Percentiles rank a stretch among this genome's conserved stretches.
These are phyloP conservation scores for Puccinellia tenuiflora DNA, from an alignment of 176 grass and related monocot species.

Conservation along the genomic window DNA sequence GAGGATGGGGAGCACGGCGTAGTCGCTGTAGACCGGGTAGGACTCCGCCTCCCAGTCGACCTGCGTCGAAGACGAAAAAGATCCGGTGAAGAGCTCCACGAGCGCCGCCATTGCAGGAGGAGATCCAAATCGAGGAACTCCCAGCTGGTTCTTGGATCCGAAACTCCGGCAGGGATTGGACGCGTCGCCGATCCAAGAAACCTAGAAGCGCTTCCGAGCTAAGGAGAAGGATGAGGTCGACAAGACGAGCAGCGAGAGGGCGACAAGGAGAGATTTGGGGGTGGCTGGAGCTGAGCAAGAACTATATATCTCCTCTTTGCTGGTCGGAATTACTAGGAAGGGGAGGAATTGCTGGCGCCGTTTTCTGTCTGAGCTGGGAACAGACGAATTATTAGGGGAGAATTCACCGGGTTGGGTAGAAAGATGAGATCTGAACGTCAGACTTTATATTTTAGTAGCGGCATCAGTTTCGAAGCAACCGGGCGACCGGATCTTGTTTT, in stretches of 20 bases:
- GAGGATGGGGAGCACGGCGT: conserved; percentile 67
- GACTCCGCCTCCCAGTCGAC: conserved; percentile 76
- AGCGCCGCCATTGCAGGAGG: conserved; percentile 49
- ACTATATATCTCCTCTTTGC: not conserved
- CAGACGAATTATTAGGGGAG: conserved; percentile 9
- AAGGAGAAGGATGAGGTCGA: conserved; percentile 14
- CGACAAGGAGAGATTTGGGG: conserved; percentile 8
- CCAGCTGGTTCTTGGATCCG: conserved; percentile 1
- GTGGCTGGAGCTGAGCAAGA: not conserved
- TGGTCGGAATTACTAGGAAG: not conserved
- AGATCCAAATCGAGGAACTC: conserved; percentile 27
- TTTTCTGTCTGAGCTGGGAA: conserved; percentile 23
- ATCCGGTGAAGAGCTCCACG: conserved; percentile 36
- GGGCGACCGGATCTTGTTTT: not conserved
- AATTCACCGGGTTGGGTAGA: not conserved
- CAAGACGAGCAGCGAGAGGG: not conserved
- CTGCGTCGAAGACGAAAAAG: not conserved
- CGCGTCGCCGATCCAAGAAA: conserved; percentile 7
- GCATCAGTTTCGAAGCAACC: not conserved
- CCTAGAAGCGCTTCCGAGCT: not conserved
- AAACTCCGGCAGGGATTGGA: not conserved
- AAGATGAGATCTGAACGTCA: not conserved
- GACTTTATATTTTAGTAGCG: not conserved
- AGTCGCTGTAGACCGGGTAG: conserved; percentile 68
- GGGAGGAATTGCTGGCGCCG: conserved; percentile 29